Base-by-base conservation (phyloP, 2,329 filamentous ascomycete species). In the Fusarium vanettenii region DNA sequence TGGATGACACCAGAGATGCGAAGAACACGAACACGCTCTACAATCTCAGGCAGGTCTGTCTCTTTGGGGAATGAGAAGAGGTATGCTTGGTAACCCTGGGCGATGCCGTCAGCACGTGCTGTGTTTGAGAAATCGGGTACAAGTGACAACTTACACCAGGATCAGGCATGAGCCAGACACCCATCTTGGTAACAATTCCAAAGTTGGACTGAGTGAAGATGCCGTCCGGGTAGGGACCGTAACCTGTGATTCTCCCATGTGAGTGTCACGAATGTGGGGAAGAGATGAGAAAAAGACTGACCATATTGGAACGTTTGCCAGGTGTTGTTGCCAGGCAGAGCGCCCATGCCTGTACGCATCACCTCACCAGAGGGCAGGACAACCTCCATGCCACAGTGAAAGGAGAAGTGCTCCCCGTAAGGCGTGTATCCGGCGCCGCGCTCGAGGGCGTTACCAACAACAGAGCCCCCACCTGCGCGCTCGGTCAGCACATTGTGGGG, bases 151-250 rank as follows among this genome's bases (percentile, higher is more conserved):
- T 41, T n/a, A 69, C 62, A 14, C 66, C 57, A 43, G 62, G 62
- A 25, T 66, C 56, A 9, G 62, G 67, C 67, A 66, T 66, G 2
- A 69, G 57, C 57, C 56, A 66, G 18, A 63, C 29, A 9, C 67
- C 67, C 61, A 69, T 69, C 48, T 69, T 69, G 27, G 62, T 62
- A 27, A 69, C 62, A 25, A 69, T 69, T 31, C 67, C 67, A 29
- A 62, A 60, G 16, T 66, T 69, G 10, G 63, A 66, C 27, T 69
- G 67, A 14, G 57, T 39, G 43, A 69, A 69, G 29, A 69, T 62
- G 18, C 67, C 67, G 14, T 66, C 67, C 13, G 31, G 56, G 33
- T 62, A 66, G 6, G 67, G 67, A 3, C 67, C 67, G 14, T 62
- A 66, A 13, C 67, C 63, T 69, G 6, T 5, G 5, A 31, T 66